Base-by-base conservation (phyloP, 257 asterid genomes). In the Cruciata laevipes region DNA sequence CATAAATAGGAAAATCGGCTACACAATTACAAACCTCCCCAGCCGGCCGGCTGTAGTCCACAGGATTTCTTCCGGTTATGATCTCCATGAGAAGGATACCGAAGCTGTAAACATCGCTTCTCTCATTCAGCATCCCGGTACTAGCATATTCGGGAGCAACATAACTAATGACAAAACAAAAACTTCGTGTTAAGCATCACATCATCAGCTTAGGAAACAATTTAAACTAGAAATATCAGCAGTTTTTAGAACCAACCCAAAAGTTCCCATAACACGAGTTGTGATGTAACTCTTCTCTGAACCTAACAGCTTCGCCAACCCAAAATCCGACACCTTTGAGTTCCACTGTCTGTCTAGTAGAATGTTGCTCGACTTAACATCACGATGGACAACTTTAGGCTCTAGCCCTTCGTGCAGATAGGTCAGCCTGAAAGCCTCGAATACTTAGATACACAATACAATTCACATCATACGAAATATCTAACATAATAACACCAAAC, bases 141-240 rank as follows among this genome's bases (percentile, higher is more conserved):
- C 98, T 87, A 20, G 98, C 98, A 44, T 91, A 91, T 47, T 91
- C 98, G 0, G 98, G 98, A 40, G 98, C 95, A 49, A 91, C 98
- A 24, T 91, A 91, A 75, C 98, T 91, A 70, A 79, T 32, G 71
- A 58, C 66, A 62, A 52, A 66, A 67, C 35, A 56, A 52, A 33
- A 65, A 73, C 58, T 40, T 55, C 6, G 35, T n/a, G 31, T 42
- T 60, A 21, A 20, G 25, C 51, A 25, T 67, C 27, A 23, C 18
- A 30, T 33, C 21, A 27, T 66, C 37, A 33, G 63, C 33, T 55
- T 38, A 65, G 44, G 42, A 69, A 60, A 12, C 21, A 23, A 40
- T 42, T 17, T 49, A 10, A 11, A 49, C 58, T 18, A 35, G 23
- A 51, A 5, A 65, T 63, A 6, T 2, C 11, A 17, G 66, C 40